phyloP scores from a whole-genome alignment of 192 early-diverging fungal species.

The Rhizoclosmatium globosum region DNA sequence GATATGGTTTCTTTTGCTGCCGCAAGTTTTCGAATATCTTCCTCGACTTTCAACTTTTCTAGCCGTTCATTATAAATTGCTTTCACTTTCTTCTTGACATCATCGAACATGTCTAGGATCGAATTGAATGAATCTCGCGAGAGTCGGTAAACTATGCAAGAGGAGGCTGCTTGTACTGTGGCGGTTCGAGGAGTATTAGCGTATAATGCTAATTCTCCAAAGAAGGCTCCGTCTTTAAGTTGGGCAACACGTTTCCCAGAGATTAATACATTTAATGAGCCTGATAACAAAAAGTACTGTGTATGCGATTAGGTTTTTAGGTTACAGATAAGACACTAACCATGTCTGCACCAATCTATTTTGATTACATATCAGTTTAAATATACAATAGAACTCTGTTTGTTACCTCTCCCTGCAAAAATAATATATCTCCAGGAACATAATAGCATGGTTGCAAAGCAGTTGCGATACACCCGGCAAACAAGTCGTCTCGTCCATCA shows the following conservation, averaged over 20 bases:
- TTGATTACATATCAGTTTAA: too few species aligned
- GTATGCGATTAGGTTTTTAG: not conserved
- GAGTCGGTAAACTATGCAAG: constrained; percentile 42
- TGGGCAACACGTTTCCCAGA: constrained; percentile 29
- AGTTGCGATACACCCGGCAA: constrained; percentile 49
- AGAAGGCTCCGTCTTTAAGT: constrained; percentile 41
- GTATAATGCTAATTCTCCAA: constrained; percentile 52
- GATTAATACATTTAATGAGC: constrained; percentile 28
- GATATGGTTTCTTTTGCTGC: not conserved
- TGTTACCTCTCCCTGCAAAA: constrained; percentile 47
- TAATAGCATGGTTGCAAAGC: constrained; percentile 48
- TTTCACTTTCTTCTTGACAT: constrained; percentile 34
- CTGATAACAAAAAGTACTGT: constrained; percentile 46
- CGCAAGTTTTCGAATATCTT: not conserved
- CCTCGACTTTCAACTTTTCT: not conserved
- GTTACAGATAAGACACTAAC: not conserved
- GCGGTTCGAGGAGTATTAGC: constrained; percentile 53
- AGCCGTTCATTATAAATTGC: constrained; percentile 11
- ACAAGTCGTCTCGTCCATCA: constrained; percentile 56
- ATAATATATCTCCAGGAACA: constrained; percentile 51
- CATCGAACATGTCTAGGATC: constrained; percentile 44
- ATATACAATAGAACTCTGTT: too few species aligned
- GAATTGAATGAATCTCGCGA: constrained; percentile 31
- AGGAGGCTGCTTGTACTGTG: constrained; percentile 40
- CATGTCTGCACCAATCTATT: not conserved